These are phyloP conservation scores for Obba rivulosa DNA, from an alignment of 768 basidiomycete species.

Conservation along the genomic window DNA sequence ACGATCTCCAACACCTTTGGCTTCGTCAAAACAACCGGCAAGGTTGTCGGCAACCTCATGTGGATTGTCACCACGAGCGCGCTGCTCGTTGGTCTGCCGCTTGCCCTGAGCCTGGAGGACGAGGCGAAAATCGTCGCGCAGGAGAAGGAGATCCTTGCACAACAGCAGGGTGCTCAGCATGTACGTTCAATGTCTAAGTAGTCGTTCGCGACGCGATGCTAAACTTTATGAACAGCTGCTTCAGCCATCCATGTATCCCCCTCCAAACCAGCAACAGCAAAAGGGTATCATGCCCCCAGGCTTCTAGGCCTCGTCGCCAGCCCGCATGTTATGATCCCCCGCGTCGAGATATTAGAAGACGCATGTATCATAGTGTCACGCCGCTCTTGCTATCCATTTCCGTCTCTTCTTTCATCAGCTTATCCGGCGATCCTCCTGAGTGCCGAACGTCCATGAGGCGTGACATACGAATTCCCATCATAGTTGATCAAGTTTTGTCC, in stretches of 20 bases:
- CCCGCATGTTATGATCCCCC: too few species aligned
- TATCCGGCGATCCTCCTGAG: too few species aligned
- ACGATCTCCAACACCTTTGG: slow-evolving; percentile 55
- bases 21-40: slow-evolving; percentile 62
- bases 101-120: slow-evolving; percentile 91
- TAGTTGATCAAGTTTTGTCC: too few species aligned
- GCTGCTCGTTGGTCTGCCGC: slow-evolving; percentile 86
- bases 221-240: slow-evolving; percentile 54
- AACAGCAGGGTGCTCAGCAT: slow-evolving; percentile 90
- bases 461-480: too few species aligned
- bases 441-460: too few species aligned
- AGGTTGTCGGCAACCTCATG: slow-evolving; percentile 79
- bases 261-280: slow-evolving; percentile 33
- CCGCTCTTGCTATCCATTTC: too few species aligned
- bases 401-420: too few species aligned
- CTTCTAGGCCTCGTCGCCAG: slow-evolving; percentile 43
- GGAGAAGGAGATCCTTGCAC: slow-evolving; percentile 90
- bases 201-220: slow-evolving; percentile 8
- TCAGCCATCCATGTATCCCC: slow-evolving; percentile 55
- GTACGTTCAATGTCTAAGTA: slow-evolving; percentile 35
- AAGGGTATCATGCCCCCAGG: slow-evolving; percentile 79
- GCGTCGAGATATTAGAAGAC: too few species aligned
- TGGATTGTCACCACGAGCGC: slow-evolving; percentile 96
- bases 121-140: slow-evolving; percentile 92
- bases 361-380: too few species aligned